Conservation (phyloP, 2,329 filamentous ascomycete genomes). For the Fusarium penzigii region DNA sequence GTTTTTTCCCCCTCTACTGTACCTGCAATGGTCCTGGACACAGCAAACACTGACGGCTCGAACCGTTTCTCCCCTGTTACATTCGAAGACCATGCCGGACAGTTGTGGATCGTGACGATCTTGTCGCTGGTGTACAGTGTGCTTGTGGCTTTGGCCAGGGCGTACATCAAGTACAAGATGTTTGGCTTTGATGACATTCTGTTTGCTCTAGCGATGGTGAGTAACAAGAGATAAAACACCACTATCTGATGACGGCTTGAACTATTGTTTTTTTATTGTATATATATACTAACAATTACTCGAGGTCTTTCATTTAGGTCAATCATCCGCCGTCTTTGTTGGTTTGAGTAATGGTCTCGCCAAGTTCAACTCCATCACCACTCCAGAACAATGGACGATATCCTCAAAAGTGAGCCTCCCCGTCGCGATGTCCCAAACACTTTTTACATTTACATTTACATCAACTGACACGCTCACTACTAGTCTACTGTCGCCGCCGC, state of each 20-base stretch:
- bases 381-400: constrained; percentile 11
- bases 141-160: constrained; percentile 14
- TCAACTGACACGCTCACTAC: neutral
- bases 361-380: constrained; percentile 20
- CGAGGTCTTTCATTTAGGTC: constrained; percentile 16
- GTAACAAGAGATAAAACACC: neutral
- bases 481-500: constrained; percentile 13
- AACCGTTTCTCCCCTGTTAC: constrained; percentile 16
- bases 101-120: constrained; percentile 24
- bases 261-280: neutral
- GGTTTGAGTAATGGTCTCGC: constrained; percentile 11
- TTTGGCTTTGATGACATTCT: constrained; percentile 20
- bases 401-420: constrained; percentile 8
- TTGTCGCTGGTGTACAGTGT: constrained; percentile 22
- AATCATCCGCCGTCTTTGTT: constrained; percentile 20
- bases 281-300: neutral
- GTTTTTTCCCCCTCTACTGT: neutral
- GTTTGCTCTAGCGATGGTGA: constrained; percentile 15
- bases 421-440: too few species aligned
- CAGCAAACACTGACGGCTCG: neutral
- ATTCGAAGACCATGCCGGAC: constrained; percentile 19
- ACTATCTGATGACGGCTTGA: too few species aligned
- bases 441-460: too few species aligned
- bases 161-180: constrained; percentile 25
- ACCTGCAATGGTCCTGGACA: constrained; percentile 10